Percentiles rank a stretch among this genome's conserved stretches.
Evolutionary conservation across 371 early-diverging fungal genomes (phyloP).

Genomic region (Choanephora cucurbitarum): DNA sequence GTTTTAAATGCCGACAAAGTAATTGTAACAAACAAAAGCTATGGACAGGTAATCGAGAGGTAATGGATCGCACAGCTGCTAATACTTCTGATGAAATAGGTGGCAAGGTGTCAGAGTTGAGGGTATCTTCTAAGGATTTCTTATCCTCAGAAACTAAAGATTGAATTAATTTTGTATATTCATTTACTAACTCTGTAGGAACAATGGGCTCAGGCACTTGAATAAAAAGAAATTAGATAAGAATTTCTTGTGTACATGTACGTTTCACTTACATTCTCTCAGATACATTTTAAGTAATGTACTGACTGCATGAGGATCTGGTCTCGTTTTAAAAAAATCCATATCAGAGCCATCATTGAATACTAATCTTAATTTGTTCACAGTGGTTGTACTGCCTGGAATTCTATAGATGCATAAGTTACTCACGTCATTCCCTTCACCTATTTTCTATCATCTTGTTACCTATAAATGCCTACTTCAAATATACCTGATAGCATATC

Average conservation of each 20-base stretch:
- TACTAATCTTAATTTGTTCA: slow-evolving; percentile 50
- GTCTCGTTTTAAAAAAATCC: slow-evolving; percentile 48
- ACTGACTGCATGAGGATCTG: slow-evolving; percentile 83
- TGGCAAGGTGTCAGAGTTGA: slow-evolving; percentile 11
- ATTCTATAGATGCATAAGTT: slow-evolving; percentile 30
- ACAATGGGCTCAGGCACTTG: slow-evolving; percentile 51
- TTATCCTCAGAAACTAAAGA: slow-evolving; percentile 4
- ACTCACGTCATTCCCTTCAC: too few species aligned
- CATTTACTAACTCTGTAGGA: slow-evolving; percentile 27
- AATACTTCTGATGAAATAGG: slow-evolving; percentile 26
- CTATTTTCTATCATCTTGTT: slow-evolving; percentile 7
- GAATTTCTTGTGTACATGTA: too few species aligned
- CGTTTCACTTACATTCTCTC: slow-evolving; percentile 63
- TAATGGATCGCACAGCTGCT: slow-evolving; percentile 34
- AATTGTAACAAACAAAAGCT: slow-evolving; percentile 59
- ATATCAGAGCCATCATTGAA: slow-evolving; percentile 57
- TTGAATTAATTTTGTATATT: slow-evolving; percentile 26
- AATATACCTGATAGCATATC: too few species aligned
- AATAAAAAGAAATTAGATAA: too few species aligned
- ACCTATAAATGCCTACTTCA: slow-evolving; percentile 64
- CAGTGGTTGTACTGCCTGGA: slow-evolving; percentile 57
- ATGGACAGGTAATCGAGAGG: slow-evolving; percentile 52
- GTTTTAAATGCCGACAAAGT: slow-evolving; percentile 65
- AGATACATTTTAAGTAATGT: slow-evolving; percentile 82
- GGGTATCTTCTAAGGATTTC: slow-evolving; percentile 15